Base-by-base conservation (phyloP, 768 basidiomycete genomes). In the Mycena pura region DNA sequence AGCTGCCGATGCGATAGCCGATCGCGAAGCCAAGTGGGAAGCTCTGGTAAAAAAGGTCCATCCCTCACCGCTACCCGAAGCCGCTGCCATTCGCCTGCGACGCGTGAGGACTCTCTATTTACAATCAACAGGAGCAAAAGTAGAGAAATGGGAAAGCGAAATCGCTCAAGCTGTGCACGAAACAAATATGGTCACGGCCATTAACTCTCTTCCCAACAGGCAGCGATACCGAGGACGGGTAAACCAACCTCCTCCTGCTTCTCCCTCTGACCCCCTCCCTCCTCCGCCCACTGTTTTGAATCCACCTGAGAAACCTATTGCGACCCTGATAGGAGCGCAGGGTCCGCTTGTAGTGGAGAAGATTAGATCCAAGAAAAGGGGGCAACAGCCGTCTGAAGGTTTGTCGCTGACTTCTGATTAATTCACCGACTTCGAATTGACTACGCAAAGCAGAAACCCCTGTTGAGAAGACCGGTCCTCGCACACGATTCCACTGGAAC, bases 401-500 rank as follows among this genome's bases (percentile, higher is more conserved):
- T 67, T 36, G 34, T 52, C 15, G 9, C 7, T 31, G 17, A 29
- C 21, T 9, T 5, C 3, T 21, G 22, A 25, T 24, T 5, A 2
- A 15, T n/a, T n/a, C n/a, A n/a, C n/a, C n/a, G n/a, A n/a, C 9
- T 34, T 34, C 7, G 8, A 2, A 39, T 15, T 21, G 28, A 36
- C 24, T 8, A 38, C 5, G 13, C 34, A 47, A 63, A 38, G 40
- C 58, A 24, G 50, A 44, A 29, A 55, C 69, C 31, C 57, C 66
- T 15, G 70, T 70, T 45, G 68, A 57, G 38, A 68, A 68, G 22
- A 52, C 68, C 15, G 65, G 68, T 43, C 80, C 89, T 51, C 82
- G 91, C 17, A 84, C 87, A 46, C 82, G 89, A 54, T 93, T 94
- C 70, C 85, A 86, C 46, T 99, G 94, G 95, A 92, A 85, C 54